A percentile compares a stretch with the other conserved stretches of the same genome.
phyloP scores from a whole-genome alignment of 108 stramenopile species.

The Cyclotella choctawhatcheeana region DNA sequence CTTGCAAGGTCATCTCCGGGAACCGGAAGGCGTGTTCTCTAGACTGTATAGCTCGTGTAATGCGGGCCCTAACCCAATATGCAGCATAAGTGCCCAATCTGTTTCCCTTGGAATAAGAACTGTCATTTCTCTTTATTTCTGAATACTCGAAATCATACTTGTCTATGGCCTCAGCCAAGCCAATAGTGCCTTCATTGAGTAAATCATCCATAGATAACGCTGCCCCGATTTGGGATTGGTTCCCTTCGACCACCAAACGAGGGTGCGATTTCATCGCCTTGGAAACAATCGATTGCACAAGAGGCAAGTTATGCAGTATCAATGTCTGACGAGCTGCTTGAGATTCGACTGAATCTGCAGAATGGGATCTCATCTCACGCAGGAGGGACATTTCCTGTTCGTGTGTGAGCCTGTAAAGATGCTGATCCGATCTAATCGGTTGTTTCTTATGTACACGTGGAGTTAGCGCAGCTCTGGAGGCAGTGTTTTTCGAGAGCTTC shows the following conservation, averaged over 20 bases:
- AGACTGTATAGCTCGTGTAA: constrained; percentile 87
- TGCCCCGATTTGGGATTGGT: constrained; percentile 21
- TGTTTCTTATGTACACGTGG: not conserved
- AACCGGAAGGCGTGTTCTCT: constrained; percentile 79
- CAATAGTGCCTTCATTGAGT: constrained; percentile 91
- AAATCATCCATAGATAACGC: constrained; percentile 81
- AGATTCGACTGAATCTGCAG: constrained; percentile 40
- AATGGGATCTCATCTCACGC: constrained; percentile 51
- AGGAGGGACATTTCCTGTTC: constrained; percentile 60
- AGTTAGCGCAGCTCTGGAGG: not conserved
- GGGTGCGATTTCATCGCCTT: constrained; percentile 45
- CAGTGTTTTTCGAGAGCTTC: not conserved
- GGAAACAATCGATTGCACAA: constrained; percentile 71
- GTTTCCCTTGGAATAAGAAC: constrained; percentile 45
- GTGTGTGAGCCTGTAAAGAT: constrained; percentile 35
- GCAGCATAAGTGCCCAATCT: constrained; percentile 92
- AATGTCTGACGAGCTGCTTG: constrained; percentile 68
- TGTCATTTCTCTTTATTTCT: not conserved
- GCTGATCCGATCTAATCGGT: not conserved
- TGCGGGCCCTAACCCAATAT: constrained; percentile 92
- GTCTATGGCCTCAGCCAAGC: constrained; percentile 88
- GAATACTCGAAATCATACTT: constrained; percentile 76
- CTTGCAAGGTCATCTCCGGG: constrained; percentile 64
- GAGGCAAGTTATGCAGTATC: constrained; percentile 70
- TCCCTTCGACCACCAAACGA: not conserved